phyloP scores from a whole-genome alignment of 495 filamentous ascomycete species.

The Xylaria flabelliformis region DNA sequence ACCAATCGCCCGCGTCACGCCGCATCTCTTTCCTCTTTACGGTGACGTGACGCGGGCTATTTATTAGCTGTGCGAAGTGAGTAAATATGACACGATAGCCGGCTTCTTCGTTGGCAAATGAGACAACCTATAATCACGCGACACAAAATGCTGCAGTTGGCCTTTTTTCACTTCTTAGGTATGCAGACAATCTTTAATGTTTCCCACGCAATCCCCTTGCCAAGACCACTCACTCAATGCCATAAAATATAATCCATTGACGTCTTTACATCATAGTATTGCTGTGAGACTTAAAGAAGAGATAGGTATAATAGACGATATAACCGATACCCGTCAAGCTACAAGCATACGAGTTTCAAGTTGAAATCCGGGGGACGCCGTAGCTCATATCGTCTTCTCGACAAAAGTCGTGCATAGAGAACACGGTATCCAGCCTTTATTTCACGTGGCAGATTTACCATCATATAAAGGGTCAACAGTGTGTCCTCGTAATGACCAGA shows the following conservation, averaged over 20 bases:
- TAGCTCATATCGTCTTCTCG: too few relatives aligned
- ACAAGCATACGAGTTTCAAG: not conserved
- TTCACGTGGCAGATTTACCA: not conserved
- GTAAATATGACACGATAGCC: not conserved
- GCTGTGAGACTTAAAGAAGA: too few relatives aligned
- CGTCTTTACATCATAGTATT: too few relatives aligned
- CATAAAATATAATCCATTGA: not conserved
- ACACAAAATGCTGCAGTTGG: not conserved
- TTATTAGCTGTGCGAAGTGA: not conserved
- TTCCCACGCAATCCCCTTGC: not conserved
- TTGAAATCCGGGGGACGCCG: not conserved
- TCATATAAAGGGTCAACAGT: too few relatives aligned
- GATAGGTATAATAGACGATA: too few relatives aligned
- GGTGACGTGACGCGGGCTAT: not conserved
- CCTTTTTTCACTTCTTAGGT: not conserved
- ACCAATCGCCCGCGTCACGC: not conserved
- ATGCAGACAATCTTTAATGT: not conserved
- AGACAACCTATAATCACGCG: not conserved
- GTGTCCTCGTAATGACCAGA: too few relatives aligned
- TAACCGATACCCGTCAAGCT: not conserved
- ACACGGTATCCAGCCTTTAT: not conserved
- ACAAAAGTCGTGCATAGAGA: too few relatives aligned
- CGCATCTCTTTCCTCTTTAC: not conserved
- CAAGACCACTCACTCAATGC: not conserved
- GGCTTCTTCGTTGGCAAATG: not conserved